A percentile compares a stretch with the other conserved stretches of the same genome.
These are phyloP conservation scores for Gynochthodes officinalis DNA, from an alignment of 257 asterid genomes.

Conservation along the genomic window DNA sequence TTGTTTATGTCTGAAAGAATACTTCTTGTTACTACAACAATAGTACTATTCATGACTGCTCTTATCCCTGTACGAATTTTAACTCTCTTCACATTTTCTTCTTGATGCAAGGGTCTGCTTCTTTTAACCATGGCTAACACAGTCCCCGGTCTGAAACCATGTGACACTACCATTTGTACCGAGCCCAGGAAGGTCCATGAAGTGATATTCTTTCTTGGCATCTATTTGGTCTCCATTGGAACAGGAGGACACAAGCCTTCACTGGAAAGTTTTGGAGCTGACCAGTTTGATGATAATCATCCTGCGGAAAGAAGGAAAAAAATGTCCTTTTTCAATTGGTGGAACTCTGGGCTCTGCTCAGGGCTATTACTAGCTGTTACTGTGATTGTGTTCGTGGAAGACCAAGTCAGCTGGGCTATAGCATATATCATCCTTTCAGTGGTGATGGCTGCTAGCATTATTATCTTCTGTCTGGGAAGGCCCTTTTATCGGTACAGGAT, in stretches of 20 bases:
- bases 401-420: slow-evolving; percentile 64
- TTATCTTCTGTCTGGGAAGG: slow-evolving; percentile 50
- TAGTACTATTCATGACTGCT: too few relatives aligned
- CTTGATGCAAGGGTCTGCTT: slow-evolving; percentile 57
- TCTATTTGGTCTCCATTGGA: slow-evolving; percentile 73
- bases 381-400: slow-evolving; percentile 59
- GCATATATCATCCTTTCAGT: slow-evolving; percentile 61
- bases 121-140: slow-evolving; percentile 65
- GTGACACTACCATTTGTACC: slow-evolving; percentile 26
- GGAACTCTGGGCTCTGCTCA: slow-evolving; percentile 69
- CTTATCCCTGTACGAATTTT: background rate
- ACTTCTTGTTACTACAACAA: background rate
- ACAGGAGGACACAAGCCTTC: slow-evolving; percentile 94
- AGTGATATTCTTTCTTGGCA: slow-evolving; percentile 60
- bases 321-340: slow-evolving; percentile 94
- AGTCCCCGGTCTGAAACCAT: slow-evolving; percentile 54
- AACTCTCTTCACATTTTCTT: background rate
- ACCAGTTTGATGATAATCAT: slow-evolving; percentile 88
- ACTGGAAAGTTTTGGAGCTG: slow-evolving; percentile 94
- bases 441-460: slow-evolving; percentile 45
- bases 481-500: slow-evolving; percentile 59
- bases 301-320: slow-evolving; percentile 55
- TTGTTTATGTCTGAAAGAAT: background rate
- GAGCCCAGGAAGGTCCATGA: slow-evolving; percentile 48
- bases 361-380: slow-evolving; percentile 75